A percentile compares a stretch with the other conserved stretches of the same genome.
These are phyloP conservation scores for Dianthus caryophyllus DNA, from an alignment of 148 eudicot genomes.

Conservation along the genomic window DNA sequence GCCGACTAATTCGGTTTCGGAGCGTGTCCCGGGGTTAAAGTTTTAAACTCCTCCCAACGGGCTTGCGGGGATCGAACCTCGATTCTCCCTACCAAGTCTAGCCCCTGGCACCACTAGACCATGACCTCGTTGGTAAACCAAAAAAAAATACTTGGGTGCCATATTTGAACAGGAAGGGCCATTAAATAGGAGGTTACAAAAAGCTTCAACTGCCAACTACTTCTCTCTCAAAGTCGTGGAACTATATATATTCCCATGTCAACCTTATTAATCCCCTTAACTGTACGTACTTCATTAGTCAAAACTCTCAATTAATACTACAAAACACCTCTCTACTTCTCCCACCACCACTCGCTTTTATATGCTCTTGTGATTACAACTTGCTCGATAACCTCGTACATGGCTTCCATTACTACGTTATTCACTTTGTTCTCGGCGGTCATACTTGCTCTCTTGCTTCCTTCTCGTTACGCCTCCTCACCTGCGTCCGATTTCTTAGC, in stretches of 20 bases:
- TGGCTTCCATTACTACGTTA: slow-evolving; percentile 20
- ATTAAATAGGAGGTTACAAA: too few relatives aligned
- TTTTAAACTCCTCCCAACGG: too few relatives aligned
- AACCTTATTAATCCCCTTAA: not conserved
- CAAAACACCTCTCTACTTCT: not conserved
- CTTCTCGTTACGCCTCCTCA: not conserved
- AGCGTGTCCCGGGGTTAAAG: too few relatives aligned
- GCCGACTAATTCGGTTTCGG: too few relatives aligned
- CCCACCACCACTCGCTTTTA: not conserved
- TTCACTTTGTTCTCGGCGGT: slow-evolving; percentile 14
- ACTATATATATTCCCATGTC: not conserved
- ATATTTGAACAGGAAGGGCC: too few relatives aligned
- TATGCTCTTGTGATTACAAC: not conserved
- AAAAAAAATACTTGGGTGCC: too few relatives aligned
- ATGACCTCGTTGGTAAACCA: too few relatives aligned
- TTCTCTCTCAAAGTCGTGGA: not conserved
- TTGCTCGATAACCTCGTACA: not conserved
- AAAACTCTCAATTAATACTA: slow-evolving; percentile 6
- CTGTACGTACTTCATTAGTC: not conserved
- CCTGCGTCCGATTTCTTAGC: slow-evolving; percentile 7
- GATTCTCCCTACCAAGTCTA: too few relatives aligned
- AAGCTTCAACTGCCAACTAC: not conserved
- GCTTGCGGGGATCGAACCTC: too few relatives aligned
- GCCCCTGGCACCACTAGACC: too few relatives aligned
- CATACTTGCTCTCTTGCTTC: not conserved